phyloP scores from a whole-genome alignment of 495 filamentous ascomycete species.

The Letharia lupina region DNA sequence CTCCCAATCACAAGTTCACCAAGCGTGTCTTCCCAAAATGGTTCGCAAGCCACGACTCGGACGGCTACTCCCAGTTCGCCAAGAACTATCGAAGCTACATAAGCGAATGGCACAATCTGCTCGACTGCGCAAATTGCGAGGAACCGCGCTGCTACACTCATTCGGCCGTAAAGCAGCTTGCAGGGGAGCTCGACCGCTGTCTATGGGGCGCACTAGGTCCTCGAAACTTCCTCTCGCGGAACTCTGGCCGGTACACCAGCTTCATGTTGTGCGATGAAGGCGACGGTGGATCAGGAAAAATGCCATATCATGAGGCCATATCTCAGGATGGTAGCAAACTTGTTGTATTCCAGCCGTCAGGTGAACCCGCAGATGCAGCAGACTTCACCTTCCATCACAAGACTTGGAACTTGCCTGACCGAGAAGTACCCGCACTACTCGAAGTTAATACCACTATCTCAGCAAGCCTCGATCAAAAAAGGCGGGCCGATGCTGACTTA shows the following conservation, averaged over 20 bases:
- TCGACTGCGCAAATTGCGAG: background rate
- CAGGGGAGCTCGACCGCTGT: conserved; percentile 21
- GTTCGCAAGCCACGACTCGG: background rate
- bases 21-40: conserved; percentile 2
- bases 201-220: conserved; percentile 18
- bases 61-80: background rate
- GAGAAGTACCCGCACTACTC: background rate
- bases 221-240: conserved; percentile 13
- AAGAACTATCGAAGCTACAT: conserved; percentile 5
- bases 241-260: conserved; percentile 12
- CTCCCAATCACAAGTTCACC: background rate
- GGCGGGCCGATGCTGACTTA: background rate
- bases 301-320: conserved; percentile 1
- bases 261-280: conserved; percentile 9
- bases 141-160: background rate
- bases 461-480: background rate
- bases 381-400: background rate
- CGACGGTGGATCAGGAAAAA: background rate
- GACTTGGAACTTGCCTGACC: background rate
- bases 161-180: background rate
- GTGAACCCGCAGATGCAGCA: background rate
- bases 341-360: background rate
- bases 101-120: conserved; percentile 1
- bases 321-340: conserved; percentile 3
- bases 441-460: background rate